Conservation (phyloP, 805 yeast species). For the Suhomyces sp. region DNA sequence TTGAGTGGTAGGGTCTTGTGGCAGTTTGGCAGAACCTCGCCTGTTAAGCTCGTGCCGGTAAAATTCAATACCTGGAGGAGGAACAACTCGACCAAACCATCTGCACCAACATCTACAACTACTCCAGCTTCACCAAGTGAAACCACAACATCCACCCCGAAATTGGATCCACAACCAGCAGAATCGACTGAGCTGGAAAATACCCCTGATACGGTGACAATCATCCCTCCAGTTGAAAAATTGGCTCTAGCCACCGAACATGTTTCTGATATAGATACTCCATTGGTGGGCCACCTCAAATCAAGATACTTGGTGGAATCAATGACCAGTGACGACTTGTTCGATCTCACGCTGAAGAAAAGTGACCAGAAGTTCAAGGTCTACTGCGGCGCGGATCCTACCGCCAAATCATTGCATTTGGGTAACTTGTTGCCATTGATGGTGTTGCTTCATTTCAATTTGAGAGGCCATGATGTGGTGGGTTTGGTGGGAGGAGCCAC, state of each 20-base stretch:
- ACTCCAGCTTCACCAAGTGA: too few relatives aligned
- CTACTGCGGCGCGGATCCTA: constrained; percentile 96
- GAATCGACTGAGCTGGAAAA: not conserved
- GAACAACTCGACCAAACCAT: too few relatives aligned
- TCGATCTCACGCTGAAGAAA: constrained; percentile 27
- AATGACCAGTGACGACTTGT: constrained; percentile 38
- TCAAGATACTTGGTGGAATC: constrained; percentile 38
- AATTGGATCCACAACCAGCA: too few relatives aligned
- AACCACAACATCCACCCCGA: too few relatives aligned
- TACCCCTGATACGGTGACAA: constrained; percentile 35
- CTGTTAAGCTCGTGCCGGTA: too few relatives aligned
- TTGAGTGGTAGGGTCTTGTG: too few relatives aligned
- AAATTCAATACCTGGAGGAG: too few relatives aligned
- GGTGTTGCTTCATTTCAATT: constrained; percentile 76
- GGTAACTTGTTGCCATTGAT: constrained; percentile 89
- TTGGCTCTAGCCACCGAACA: constrained; percentile 21
- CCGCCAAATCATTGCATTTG: constrained; percentile 84
- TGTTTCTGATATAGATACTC: constrained; percentile 23
- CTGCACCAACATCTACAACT: too few relatives aligned
- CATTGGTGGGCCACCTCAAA: constrained; percentile 39
- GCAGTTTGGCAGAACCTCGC: too few relatives aligned
- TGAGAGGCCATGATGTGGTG: constrained; percentile 82
- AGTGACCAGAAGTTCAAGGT: constrained; percentile 46
- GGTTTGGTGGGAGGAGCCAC: constrained; percentile 95
- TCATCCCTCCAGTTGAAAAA: constrained; percentile 36